phyloP scores from a whole-genome alignment of 2,329 filamentous ascomycete genomes.

The Neopestalotiopsis clavispora region DNA sequence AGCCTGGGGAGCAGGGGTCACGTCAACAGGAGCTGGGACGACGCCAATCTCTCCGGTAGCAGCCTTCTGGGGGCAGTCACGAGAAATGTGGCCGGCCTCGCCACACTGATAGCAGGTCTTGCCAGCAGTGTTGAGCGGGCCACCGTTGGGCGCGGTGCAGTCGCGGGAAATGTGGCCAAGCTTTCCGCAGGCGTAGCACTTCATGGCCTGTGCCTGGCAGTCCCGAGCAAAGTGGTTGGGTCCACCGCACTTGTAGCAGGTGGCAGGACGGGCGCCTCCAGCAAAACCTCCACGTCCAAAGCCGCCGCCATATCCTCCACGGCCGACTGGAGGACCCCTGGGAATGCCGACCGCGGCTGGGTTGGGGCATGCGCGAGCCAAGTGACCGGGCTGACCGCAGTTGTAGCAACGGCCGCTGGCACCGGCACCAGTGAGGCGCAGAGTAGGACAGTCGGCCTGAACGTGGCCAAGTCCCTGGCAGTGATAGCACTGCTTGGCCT shows the following conservation, averaged over 20 bases:
- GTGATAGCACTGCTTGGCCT: slow-evolving; percentile 99
- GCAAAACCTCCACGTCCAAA: slow-evolving; percentile 76
- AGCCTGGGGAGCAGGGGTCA: slow-evolving; percentile 30
- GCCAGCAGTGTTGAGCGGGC: slow-evolving; percentile 90
- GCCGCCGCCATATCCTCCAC: slow-evolving; percentile 71
- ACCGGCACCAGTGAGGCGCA: slow-evolving; percentile 84
- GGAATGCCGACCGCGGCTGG: slow-evolving; percentile 67
- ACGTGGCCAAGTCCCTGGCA: slow-evolving; percentile 98
- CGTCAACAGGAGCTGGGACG: slow-evolving; percentile 31
- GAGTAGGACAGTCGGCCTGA: slow-evolving; percentile 97
- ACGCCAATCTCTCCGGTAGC: slow-evolving; percentile 51
- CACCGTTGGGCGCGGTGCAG: slow-evolving; percentile 96
- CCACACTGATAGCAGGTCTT: slow-evolving; percentile 99
- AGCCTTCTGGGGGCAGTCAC: slow-evolving; percentile 84
- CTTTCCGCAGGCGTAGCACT: slow-evolving; percentile 97
- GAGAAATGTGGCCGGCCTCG: slow-evolving; percentile 93
- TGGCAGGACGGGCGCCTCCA: slow-evolving; percentile 68
- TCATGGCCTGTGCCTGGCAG: slow-evolving; percentile 98
- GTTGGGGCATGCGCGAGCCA: slow-evolving; percentile 89
- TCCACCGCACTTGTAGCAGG: slow-evolving; percentile 78
- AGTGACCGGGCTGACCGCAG: slow-evolving; percentile 90
- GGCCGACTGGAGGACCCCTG: slow-evolving; percentile 69
- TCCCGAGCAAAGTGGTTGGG: slow-evolving; percentile 99
- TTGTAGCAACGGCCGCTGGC: slow-evolving; percentile 93
- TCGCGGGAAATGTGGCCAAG: slow-evolving; percentile 91